phyloP scores from a whole-genome alignment of 2,329 filamentous ascomycete species.

The Ascochyta pisi region DNA sequence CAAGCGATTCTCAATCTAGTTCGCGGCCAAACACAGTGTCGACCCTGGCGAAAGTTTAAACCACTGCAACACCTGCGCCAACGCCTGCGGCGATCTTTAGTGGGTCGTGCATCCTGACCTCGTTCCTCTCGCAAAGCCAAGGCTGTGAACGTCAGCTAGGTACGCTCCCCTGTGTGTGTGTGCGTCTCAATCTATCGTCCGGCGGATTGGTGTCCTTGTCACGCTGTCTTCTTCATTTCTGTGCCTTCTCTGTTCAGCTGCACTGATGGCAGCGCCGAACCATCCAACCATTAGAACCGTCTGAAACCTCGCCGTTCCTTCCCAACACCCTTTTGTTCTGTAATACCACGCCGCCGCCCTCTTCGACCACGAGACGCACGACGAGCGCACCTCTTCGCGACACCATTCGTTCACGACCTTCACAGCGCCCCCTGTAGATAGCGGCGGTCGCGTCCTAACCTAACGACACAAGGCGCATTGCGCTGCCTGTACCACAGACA shows the following conservation, averaged over 20 bases:
- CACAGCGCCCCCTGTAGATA: background rate
- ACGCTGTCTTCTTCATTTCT: constrained; percentile 8
- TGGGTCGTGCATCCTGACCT: constrained; percentile 25
- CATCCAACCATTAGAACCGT: constrained; percentile 1
- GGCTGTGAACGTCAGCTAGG: constrained; percentile 27
- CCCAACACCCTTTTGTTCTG: background rate
- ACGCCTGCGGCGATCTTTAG: constrained; percentile 17
- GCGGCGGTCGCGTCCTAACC: constrained; percentile 12
- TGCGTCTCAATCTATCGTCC: constrained; percentile 19
- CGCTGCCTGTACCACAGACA: constrained; percentile 35
- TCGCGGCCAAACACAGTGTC: background rate
- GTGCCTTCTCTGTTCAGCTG: constrained; percentile 3
- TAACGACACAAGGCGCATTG: constrained; percentile 17
- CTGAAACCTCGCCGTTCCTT: constrained; percentile 8
- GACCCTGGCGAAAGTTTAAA: background rate
- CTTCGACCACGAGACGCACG: constrained; percentile 1
- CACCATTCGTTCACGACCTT: background rate
- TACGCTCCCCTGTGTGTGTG: constrained; percentile 19
- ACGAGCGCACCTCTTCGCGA: background rate
- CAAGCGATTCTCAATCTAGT: no score
- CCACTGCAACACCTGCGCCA: background rate
- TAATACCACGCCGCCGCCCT: background rate
- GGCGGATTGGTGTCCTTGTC: constrained; percentile 1
- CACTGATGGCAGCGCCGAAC: constrained; percentile 29
- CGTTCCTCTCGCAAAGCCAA: constrained; percentile 28